Evolutionary conservation across 257 asterid genomes (phyloP), one percentile per base, ranked within the genome.

Genomic region (Solanum arcanum): DNA sequence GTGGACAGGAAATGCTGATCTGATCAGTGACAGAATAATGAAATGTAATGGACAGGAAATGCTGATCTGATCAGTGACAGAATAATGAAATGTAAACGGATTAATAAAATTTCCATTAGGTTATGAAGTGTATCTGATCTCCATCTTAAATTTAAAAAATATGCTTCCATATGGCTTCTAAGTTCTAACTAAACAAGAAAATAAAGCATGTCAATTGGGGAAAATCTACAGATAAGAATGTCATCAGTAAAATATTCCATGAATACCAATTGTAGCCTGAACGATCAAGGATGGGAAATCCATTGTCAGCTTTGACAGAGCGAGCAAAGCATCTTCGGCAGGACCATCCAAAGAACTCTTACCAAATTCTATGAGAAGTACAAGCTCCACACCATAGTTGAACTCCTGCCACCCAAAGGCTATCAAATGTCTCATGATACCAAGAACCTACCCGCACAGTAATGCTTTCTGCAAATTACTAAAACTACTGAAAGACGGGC

Each of bases 211-310:
- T 27, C 84, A 80, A 27, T 16, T 78, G 41, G 27, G 16, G 41
- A 27, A 78, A 78, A 5, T 78, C 84, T 46, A 46, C 13, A 25
- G 64, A 78, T 78, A 78, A 78, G 42, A 7, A 78, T 12, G 37
- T 29, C 66, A 80, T 80, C 44, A 3, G 66, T 47, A 47, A 81
- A 76, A 41, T 25, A 64, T 62, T 77, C 15, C 78, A 46, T 52
- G 64, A 77, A 78, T 74, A 94, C 97, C 98, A 89, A 87, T 88
- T n/a, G 98, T 94, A 88, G 95, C 94, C 92, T 95, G 97, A 91
- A 92, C 95, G 59, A 93, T 93, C 91, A 95, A 90, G 69, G 98
- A 95, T 52, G 97, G 97, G 66, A 92, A 93, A 83, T 90, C 94
- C 88, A 86, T 78, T 14, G 93, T 80, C 89, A 94, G 90, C 56